These are phyloP conservation scores for Solanum pinnatisectum DNA, from an alignment of 257 asterid genomes.

Conservation along the genomic window DNA sequence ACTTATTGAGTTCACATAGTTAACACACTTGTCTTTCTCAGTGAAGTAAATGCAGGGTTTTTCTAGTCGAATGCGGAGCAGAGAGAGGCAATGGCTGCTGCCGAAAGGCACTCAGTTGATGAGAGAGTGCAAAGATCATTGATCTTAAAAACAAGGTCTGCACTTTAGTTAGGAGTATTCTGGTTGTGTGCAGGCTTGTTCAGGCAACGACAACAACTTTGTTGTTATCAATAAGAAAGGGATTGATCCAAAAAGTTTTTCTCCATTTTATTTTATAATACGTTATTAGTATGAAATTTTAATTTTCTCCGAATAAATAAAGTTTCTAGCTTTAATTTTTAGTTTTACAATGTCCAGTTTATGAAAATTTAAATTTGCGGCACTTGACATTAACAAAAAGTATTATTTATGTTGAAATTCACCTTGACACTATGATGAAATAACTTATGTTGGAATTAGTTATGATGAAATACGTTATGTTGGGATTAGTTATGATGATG, in stretches of 20 bases:
- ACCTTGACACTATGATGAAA: too few relatives aligned
- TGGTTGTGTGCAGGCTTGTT: slow-evolving; percentile 54
- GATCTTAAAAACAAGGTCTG: slow-evolving; percentile 79
- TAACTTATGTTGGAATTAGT: too few relatives aligned
- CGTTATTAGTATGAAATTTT: too few relatives aligned
- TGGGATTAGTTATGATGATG: too few relatives aligned
- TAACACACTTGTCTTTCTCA: slow-evolving; percentile 25
- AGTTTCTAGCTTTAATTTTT: too few relatives aligned
- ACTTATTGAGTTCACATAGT: not conserved
- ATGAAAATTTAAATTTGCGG: too few relatives aligned
- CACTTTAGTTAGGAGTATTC: not conserved
- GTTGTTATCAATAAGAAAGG: slow-evolving; percentile 93
- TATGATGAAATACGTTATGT: too few relatives aligned
- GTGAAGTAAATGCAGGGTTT: slow-evolving; percentile 96
- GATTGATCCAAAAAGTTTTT: slow-evolving; percentile 40
- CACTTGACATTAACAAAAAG: too few relatives aligned
- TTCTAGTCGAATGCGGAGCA: slow-evolving; percentile 93
- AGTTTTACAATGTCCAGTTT: too few relatives aligned
- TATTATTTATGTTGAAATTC: too few relatives aligned
- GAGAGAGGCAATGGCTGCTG: slow-evolving; percentile 95
- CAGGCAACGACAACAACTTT: slow-evolving; percentile 50
- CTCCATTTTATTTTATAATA: too few relatives aligned
- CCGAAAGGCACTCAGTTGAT: slow-evolving; percentile 93
- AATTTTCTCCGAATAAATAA: too few relatives aligned
- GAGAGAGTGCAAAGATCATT: slow-evolving; percentile 82